Evolutionary conservation across 345 rosid species (phyloP).

Genomic region (Eucalyptus cloeziana): DNA sequence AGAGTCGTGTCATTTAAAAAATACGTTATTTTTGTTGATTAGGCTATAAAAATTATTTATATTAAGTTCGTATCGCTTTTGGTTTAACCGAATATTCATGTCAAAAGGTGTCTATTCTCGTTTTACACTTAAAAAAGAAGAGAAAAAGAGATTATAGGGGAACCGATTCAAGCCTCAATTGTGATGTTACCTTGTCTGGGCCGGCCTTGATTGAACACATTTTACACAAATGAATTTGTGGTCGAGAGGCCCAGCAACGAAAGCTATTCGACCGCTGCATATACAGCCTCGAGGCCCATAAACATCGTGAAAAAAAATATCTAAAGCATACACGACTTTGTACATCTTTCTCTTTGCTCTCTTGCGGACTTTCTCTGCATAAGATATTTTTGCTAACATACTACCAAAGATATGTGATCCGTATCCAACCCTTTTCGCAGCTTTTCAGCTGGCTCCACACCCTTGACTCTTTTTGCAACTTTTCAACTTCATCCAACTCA

Average conservation of each 20-base stretch:
- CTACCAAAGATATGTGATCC: neutral
- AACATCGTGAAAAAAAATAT: neutral
- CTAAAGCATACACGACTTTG: neutral
- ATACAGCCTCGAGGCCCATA: neutral
- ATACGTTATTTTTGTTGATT: too few species aligned
- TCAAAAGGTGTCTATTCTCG: neutral
- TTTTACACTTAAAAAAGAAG: fast-evolving
- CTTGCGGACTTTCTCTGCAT: neutral
- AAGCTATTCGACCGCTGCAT: neutral
- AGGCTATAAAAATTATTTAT: too few species aligned
- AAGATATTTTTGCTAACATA: neutral
- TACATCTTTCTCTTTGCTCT: neutral
- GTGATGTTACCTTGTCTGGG: neutral
- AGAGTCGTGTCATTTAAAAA: too few species aligned
- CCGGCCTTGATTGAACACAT: neutral
- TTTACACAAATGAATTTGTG: neutral
- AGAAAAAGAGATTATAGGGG: neutral
- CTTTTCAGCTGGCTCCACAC: neutral
- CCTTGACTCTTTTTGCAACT: neutral
- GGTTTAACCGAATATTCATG: neutral
- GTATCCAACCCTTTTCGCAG: neutral
- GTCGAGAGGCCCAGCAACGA: neutral
- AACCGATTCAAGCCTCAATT: neutral
- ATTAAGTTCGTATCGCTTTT: too few species aligned
- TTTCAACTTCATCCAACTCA: neutral